Evolutionary conservation across 495 filamentous ascomycete genomes (phyloP).

Genomic region (Neurospora africana): DNA sequence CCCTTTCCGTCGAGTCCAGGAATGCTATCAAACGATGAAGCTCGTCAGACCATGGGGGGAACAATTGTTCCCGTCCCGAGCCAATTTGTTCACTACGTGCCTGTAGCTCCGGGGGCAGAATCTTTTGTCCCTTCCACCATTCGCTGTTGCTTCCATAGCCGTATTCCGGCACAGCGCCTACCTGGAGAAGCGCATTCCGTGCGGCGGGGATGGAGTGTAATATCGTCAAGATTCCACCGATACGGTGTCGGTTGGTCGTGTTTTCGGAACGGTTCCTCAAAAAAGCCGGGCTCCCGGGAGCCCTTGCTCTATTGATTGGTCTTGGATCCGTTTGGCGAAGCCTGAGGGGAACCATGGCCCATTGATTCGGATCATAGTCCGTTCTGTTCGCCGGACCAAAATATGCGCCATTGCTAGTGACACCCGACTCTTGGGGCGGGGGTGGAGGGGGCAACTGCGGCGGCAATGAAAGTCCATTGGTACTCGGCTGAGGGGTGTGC

Average conservation of each 20-base stretch:
- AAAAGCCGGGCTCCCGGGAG: conserved; percentile 53
- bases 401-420: conserved; percentile 26
- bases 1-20: conserved; percentile 62
- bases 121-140: conserved; percentile 76
- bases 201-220: conserved; percentile 76
- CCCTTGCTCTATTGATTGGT: conserved; percentile 46
- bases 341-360: conserved; percentile 57
- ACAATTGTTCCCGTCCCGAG: conserved; percentile 4
- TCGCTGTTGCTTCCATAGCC: conserved; percentile 61
- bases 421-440: conserved; percentile 35
- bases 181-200: conserved; percentile 60
- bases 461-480: conserved; percentile 28
- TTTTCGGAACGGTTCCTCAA: conserved; percentile 45
- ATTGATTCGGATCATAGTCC: conserved; percentile 59
- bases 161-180: conserved; percentile 29
- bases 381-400: conserved; percentile 67
- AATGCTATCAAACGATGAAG: conserved; percentile 80
- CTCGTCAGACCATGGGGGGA: conserved; percentile 39
- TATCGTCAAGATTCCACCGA: conserved; percentile 65
- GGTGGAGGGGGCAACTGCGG: conserved; percentile 24
- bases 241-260: conserved; percentile 32
- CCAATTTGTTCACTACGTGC: conserved; percentile 24
- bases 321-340: conserved; percentile 13
- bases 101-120: conserved; percentile 48
- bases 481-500: conserved; percentile 19